phyloP scores from a whole-genome alignment of 371 early-diverging fungal species.

The Rhizopus stolonifer region DNA sequence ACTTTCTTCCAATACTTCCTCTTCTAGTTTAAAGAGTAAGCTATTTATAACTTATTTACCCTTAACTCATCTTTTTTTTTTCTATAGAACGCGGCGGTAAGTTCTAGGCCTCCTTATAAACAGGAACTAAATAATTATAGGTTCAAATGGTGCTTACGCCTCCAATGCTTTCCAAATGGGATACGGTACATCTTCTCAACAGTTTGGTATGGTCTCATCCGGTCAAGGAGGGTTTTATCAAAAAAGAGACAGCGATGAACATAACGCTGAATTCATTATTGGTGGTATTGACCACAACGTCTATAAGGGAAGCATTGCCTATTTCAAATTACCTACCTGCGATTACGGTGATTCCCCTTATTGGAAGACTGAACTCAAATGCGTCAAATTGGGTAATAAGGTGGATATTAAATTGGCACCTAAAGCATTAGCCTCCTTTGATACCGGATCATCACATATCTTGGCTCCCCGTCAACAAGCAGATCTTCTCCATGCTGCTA shows the following conservation, averaged over 20 bases:
- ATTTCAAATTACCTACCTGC: conserved; percentile 40
- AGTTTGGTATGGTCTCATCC: conserved; percentile 33
- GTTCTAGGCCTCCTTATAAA: conserved; percentile 16
- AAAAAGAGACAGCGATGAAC: conserved; percentile 33
- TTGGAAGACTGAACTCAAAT: conserved; percentile 44
- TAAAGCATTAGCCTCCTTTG: conserved; percentile 37
- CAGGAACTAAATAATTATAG: too few relatives aligned
- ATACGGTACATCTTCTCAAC: conserved; percentile 28
- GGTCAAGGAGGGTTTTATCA: conserved; percentile 26
- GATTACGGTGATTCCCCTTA: conserved; percentile 44
- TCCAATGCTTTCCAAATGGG: conserved; percentile 37
- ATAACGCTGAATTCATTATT: conserved; percentile 41
- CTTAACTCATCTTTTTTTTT: neutral
- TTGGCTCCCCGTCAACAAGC: conserved; percentile 38
- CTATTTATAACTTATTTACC: neutral
- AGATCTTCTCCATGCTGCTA: conserved; percentile 39
- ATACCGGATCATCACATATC: conserved; percentile 34
- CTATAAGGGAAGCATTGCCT: conserved; percentile 44
- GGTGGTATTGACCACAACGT: conserved; percentile 46
- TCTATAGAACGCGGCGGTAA: conserved; percentile 18
- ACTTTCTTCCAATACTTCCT: conserved; percentile 20
- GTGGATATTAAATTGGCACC: conserved; percentile 38
- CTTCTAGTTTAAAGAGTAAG: conserved; percentile 21
- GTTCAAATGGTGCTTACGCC: conserved; percentile 26
- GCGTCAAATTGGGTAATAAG: conserved; percentile 35